phyloP scores from a whole-genome alignment of 371 early-diverging fungal species.

The Capillidium heterosporum region DNA sequence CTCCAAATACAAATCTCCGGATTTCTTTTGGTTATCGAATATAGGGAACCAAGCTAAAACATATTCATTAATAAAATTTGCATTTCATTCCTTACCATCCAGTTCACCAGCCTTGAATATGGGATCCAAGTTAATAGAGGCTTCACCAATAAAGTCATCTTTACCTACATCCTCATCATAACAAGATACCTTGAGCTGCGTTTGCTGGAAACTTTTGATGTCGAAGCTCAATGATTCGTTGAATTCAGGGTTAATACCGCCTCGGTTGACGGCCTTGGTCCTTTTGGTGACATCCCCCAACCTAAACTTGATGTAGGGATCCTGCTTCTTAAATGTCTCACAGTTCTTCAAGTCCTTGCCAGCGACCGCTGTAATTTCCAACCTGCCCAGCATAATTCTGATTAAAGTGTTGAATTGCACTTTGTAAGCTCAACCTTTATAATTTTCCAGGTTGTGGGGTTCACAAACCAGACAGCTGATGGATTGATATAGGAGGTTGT shows the following conservation, averaged over 20 bases:
- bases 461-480: too few relatives aligned
- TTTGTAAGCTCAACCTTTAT: too few relatives aligned
- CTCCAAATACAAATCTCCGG: background rate
- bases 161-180: background rate
- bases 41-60: slow-evolving; percentile 3
- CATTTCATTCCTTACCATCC: background rate
- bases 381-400: background rate
- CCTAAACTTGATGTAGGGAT: background rate
- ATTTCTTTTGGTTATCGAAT: background rate
- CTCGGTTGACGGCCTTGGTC: background rate
- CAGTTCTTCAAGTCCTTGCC: background rate
- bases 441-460: too few relatives aligned
- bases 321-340: slow-evolving; percentile 3
- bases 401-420: too few relatives aligned
- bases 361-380: background rate
- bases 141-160: background rate
- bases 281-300: background rate
- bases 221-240: background rate
- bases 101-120: background rate
- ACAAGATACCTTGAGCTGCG: background rate
- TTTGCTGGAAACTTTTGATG: background rate
- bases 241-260: background rate
- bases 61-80: background rate
- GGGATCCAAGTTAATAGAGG: background rate
- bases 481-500: too few relatives aligned